Evolutionary conservation across 1,284 basidiomycete species (phyloP).

Genomic region (Tilletia caries): DNA sequence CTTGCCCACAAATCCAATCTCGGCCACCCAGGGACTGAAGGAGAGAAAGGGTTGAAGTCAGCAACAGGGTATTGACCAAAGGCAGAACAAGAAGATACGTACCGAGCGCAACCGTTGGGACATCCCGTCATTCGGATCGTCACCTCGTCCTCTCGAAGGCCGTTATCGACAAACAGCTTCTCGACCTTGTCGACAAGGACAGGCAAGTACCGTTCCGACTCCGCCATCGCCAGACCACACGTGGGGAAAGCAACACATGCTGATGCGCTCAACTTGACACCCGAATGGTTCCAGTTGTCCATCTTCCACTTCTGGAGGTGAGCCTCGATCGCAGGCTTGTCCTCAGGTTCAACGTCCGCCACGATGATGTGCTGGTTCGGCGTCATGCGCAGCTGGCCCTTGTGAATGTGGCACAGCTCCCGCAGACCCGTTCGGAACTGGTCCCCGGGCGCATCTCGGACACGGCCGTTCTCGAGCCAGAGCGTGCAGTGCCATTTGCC

Average conservation of each 20-base stretch:
- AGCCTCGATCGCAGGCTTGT: conserved; percentile 71
- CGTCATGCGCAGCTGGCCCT: conserved; percentile 79
- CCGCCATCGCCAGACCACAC: conserved; percentile 87
- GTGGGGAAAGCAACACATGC: conserved; percentile 97
- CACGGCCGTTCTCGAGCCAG: conserved; percentile 96
- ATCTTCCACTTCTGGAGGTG: conserved; percentile 83
- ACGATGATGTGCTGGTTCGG: conserved; percentile 92
- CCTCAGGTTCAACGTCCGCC: conserved; percentile 67
- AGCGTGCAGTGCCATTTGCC: conserved; percentile 87
- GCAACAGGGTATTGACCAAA: too few relatives aligned
- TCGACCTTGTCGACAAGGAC: conserved; percentile 92
- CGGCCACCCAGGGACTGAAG: conserved; percentile 79
- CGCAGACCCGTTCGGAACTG: conserved; percentile 90
- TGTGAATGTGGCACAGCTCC: conserved; percentile 90
- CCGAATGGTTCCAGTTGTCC: conserved; percentile 79
- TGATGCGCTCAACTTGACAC: conserved; percentile 64
- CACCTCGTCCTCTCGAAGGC: conserved; percentile 86
- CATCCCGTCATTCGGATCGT: conserved; percentile 82
- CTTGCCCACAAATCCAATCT: conserved; percentile 95
- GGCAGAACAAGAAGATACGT: too few relatives aligned
- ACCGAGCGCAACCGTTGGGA: conserved; percentile 51
- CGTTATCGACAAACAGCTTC: conserved; percentile 86
- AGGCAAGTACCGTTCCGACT: conserved; percentile 92
- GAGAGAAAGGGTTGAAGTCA: conserved; percentile 16
- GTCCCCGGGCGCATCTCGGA: conserved; percentile 83